Conservation (phyloP, 2,329 filamentous ascomycete genomes). For the Mariannaea elegans region DNA sequence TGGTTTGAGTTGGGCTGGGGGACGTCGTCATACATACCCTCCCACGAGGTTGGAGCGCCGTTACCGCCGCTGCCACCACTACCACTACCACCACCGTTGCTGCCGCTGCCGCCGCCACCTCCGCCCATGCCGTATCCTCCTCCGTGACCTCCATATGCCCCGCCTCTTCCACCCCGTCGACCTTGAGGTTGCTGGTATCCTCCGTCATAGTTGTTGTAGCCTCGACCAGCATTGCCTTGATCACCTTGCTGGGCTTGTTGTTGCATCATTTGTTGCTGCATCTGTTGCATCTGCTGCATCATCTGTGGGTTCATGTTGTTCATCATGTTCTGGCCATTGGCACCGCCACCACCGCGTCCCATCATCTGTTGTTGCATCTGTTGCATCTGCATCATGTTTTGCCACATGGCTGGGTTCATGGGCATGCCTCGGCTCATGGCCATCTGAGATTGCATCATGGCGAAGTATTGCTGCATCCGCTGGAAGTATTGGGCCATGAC, state of each 20-base stretch:
- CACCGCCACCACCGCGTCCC: constrained; percentile 51
- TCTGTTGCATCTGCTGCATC: constrained; percentile 63
- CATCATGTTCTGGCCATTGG: constrained; percentile 51
- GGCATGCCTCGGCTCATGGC: constrained; percentile 79
- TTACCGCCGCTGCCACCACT: constrained; percentile 52
- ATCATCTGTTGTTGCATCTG: constrained; percentile 68
- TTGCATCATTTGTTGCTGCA: constrained; percentile 54
- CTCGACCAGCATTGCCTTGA: constrained; percentile 41
- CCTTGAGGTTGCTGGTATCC: constrained; percentile 56
- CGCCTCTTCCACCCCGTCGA: constrained; percentile 44
- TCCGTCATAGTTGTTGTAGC: constrained; percentile 46
- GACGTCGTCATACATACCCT: constrained; percentile 98
- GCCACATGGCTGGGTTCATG: constrained; percentile 81
- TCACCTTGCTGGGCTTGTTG: constrained; percentile 46
- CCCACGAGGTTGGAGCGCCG: constrained; percentile 85
- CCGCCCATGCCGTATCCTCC: constrained; percentile 34
- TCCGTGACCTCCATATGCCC: constrained; percentile 39
- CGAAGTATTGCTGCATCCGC: constrained; percentile 97
- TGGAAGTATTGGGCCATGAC: constrained; percentile 99
- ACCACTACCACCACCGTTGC: constrained; percentile 42
- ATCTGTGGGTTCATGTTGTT: constrained; percentile 59
- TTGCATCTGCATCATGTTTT: constrained; percentile 81
- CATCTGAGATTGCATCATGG: constrained; percentile 94
- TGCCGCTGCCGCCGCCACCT: constrained; percentile 29
- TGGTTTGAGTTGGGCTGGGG: constrained; percentile 77